Evolutionary conservation across 1,139 yeast genomes (phyloP).

Genomic region (Protomyces macrosporus): DNA sequence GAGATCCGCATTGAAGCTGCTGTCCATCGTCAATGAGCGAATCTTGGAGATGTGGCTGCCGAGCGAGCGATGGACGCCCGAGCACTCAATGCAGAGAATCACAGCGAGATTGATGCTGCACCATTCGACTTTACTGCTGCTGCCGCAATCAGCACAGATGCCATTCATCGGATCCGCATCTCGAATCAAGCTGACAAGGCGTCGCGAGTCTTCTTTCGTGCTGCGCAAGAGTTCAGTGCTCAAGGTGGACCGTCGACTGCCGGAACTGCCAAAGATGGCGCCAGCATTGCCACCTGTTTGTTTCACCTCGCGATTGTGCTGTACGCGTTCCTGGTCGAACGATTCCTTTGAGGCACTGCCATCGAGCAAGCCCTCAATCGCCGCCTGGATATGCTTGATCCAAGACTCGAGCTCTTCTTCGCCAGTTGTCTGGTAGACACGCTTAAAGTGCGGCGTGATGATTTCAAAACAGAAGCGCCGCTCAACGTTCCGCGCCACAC

Average conservation of each 20-base stretch:
- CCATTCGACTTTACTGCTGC: constrained; percentile 70
- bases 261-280: constrained; percentile 14
- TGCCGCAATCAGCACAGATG: constrained; percentile 74
- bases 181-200: constrained; percentile 44
- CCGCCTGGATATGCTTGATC: constrained; percentile 52
- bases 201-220: constrained; percentile 15
- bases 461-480: constrained; percentile 66
- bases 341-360: constrained; percentile 31
- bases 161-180: constrained; percentile 49
- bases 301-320: constrained; percentile 12
- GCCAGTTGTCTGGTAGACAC: constrained; percentile 70
- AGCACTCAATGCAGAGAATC: constrained; percentile 75
- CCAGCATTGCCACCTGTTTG: constrained; percentile 18
- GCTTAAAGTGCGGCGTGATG: constrained; percentile 64
- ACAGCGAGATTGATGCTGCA: constrained; percentile 69
- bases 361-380: constrained; percentile 39
- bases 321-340: constrained; percentile 8
- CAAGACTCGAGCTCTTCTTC: constrained; percentile 65
- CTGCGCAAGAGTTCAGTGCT: constrained; percentile 7
- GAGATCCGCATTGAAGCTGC: constrained; percentile 59
- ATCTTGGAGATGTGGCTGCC: constrained; percentile 71
- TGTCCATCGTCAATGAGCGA: constrained; percentile 74
- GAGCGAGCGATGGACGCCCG: constrained; percentile 67
- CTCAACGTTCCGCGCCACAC: constrained; percentile 48
- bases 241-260: constrained; percentile 7